Evolutionary conservation across 208 protist genomes (phyloP), one percentile per base, ranked within the genome.

Genomic region (Novymonas esmeraldas): DNA sequence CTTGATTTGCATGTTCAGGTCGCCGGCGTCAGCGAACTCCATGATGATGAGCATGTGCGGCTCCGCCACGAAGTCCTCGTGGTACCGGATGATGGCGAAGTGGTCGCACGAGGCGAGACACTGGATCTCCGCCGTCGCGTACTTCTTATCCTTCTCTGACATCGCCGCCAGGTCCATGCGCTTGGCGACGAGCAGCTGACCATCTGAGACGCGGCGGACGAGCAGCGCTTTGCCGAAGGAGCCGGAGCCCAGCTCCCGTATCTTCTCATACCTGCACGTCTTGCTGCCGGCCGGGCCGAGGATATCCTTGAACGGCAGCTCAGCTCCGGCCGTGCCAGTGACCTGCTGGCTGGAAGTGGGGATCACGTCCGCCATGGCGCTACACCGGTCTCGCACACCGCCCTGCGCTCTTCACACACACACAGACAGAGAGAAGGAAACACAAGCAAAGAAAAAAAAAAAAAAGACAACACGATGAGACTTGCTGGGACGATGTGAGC

Each of bases 121-220:
- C 63, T 93, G 81, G 18, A 97, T 87, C 74, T 98, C 95, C 29
- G 96, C 97, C 71, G 79, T 92, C 3, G 88, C 93, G 73, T 96
- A 96, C 26, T 81, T 84, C 52, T 89, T 81, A 54, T 98, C 95
- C 70, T 95, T 95, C 45, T 76, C 70, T 4, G 76, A 79, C 92
- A 97, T 96, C 52, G 79, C 85, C 33, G 81, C 70, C 10, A 95
- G 79, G 60, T 95, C 83, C 69, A 97, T 96, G 50, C 94, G 81
- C 82, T 98, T 98, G 1, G 96, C 85, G 2, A 95, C 94, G 45
- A 89, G 82, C 60, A 92, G 60, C 48, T 72, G 60, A 0, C 81
- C 90, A 36, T 93, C 80, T 28, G 82, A 82, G 6, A 94, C 87
- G 11, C 94, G 80, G 45, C 90, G 84, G 29, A 82, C 76, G 26